Percentiles rank a stretch among this genome's conserved stretches.
These are phyloP conservation scores for Cercospora janseana DNA, from an alignment of 2,329 filamentous ascomycete genomes.

Conservation along the genomic window DNA sequence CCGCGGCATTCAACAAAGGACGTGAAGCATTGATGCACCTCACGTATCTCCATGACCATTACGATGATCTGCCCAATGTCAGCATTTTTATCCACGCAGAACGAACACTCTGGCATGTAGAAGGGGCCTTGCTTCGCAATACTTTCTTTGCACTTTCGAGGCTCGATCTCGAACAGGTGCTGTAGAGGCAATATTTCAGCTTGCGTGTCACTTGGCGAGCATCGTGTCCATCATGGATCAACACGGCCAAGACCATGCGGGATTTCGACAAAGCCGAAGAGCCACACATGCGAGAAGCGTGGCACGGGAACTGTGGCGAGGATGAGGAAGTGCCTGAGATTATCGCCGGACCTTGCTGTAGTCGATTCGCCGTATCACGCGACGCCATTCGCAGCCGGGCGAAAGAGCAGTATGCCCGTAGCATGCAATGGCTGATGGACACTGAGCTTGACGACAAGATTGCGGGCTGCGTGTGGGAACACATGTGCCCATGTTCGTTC, in stretches of 20 bases:
- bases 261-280: constrained; percentile 20
- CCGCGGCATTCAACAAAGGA: constrained; percentile 52
- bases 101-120: constrained; percentile 21
- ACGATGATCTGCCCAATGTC: constrained; percentile 58
- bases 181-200: constrained; percentile 20
- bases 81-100: constrained; percentile 59
- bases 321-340: constrained; percentile 13
- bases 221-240: constrained; percentile 22
- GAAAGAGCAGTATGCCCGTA: constrained; percentile 18
- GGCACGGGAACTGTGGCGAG: constrained; percentile 20
- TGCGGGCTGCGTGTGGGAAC: constrained; percentile 20
- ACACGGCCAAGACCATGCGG: constrained; percentile 17
- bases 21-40: constrained; percentile 63
- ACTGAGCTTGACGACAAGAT: constrained; percentile 14
- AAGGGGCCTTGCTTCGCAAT: constrained; percentile 13
- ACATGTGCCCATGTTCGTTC: constrained; percentile 22
- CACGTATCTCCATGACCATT: constrained; percentile 60
- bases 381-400: constrained; percentile 15
- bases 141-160: constrained; percentile 18
- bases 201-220: constrained; percentile 20
- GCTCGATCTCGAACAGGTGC: constrained; percentile 17
- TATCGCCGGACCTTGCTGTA: constrained; percentile 21
- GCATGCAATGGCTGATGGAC: constrained; percentile 16
- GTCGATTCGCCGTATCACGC: constrained; percentile 20
- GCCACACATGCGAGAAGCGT: constrained; percentile 20